Conservation (phyloP, 495 filamentous ascomycete species). For the Xanthoparmelia taractica region DNA sequence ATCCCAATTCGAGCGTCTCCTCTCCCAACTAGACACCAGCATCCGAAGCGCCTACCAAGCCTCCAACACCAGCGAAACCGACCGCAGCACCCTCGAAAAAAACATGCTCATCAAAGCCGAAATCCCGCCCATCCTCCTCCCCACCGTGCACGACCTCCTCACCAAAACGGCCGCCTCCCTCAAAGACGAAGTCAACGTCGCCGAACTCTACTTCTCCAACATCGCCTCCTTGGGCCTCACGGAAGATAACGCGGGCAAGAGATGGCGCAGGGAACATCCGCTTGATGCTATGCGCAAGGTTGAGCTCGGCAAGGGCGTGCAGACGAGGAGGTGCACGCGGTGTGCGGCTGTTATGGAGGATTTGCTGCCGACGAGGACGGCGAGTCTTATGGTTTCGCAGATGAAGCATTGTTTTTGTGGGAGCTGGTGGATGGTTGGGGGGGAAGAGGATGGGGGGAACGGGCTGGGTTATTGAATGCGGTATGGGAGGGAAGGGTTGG, state of each 20-base stretch:
- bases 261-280: slow-evolving; percentile 33
- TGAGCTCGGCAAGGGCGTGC: slow-evolving; percentile 9
- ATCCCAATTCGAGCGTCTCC: slow-evolving; percentile 43
- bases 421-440: slow-evolving; percentile 24
- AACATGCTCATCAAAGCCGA: slow-evolving; percentile 41
- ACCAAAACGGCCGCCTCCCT: slow-evolving; percentile 35
- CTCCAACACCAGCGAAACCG: slow-evolving; percentile 40
- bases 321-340: slow-evolving; percentile 48
- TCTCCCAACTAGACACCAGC: slow-evolving; percentile 41
- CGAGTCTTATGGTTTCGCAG: slow-evolving; percentile 7
- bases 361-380: slow-evolving; percentile 24
- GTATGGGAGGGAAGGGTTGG: not conserved
- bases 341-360: slow-evolving; percentile 62
- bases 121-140: slow-evolving; percentile 39
- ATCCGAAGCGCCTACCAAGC: slow-evolving; percentile 42
- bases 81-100: slow-evolving; percentile 41
- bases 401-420: slow-evolving; percentile 26
- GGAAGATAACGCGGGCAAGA: slow-evolving; percentile 34
- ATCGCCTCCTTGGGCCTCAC: slow-evolving; percentile 45
- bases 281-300: slow-evolving; percentile 43
- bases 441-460: slow-evolving; percentile 6
- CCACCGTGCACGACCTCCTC: slow-evolving; percentile 39
- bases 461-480: not conserved
- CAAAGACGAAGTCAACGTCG: slow-evolving; percentile 40
- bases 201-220: slow-evolving; percentile 43